Conservation (phyloP, 805 yeast genomes). For the Lachancea lanzarotensis region DNA sequence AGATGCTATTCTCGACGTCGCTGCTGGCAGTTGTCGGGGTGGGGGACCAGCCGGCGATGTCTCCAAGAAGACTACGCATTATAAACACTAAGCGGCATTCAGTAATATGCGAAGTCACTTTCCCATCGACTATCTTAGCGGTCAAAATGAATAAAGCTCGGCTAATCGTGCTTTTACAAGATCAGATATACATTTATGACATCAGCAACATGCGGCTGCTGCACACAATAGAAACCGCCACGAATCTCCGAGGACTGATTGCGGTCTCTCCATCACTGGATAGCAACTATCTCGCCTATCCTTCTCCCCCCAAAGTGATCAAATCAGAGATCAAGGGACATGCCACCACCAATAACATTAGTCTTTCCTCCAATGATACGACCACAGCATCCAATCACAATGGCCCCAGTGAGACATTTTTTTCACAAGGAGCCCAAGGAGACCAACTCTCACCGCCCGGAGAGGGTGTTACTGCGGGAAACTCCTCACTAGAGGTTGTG, state of each 20-base stretch:
- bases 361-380: constrained; percentile 9
- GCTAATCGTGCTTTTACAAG: constrained; percentile 52
- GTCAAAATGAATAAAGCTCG: constrained; percentile 62
- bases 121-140: constrained; percentile 54
- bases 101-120: constrained; percentile 64
- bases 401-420: not conserved
- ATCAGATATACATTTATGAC: constrained; percentile 67
- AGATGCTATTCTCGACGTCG: constrained; percentile 72
- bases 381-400: not conserved
- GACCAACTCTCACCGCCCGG: not conserved
- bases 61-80: constrained; percentile 77
- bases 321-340: constrained; percentile 30
- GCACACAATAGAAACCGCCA: constrained; percentile 45
- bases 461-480: not conserved
- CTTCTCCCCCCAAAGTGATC: constrained; percentile 61
- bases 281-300: constrained; percentile 58
- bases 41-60: constrained; percentile 58
- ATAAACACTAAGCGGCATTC: constrained; percentile 65
- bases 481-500: not conserved
- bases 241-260: constrained; percentile 50
- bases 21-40: constrained; percentile 65
- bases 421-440: not conserved
- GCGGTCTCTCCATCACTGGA: constrained; percentile 51
- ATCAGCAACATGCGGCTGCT: constrained; percentile 61
- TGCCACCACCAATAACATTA: constrained; percentile 28